Percentiles rank a stretch among this genome's conserved stretches.
These are phyloP conservation scores for Ganoderma multipileum DNA, from an alignment of 1,284 basidiomycete species.

Conservation along the genomic window DNA sequence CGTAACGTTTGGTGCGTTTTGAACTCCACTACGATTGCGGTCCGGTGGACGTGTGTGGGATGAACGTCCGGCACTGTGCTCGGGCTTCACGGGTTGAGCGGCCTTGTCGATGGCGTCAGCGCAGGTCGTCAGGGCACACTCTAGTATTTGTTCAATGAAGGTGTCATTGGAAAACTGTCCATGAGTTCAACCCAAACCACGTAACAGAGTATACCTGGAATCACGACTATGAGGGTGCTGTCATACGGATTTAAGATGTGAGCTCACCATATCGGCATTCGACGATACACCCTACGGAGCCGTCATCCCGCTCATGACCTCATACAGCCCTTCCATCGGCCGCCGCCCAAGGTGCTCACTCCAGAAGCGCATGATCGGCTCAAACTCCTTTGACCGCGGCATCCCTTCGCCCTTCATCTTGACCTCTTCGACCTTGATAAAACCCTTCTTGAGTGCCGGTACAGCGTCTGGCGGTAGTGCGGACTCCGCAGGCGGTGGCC, in stretches of 20 bases:
- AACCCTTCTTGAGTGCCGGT: conserved; percentile 65
- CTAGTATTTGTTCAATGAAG: not conserved
- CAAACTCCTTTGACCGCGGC: conserved; percentile 84
- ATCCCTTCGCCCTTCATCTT: conserved; percentile 63
- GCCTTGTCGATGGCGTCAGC: not conserved
- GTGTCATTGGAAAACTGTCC: not conserved
- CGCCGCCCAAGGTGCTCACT: conserved; percentile 69
- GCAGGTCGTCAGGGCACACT: not conserved
- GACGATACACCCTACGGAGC: conserved; percentile 15
- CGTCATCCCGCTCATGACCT: conserved; percentile 61
- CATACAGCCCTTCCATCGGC: conserved; percentile 74
- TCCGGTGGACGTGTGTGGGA: not conserved
- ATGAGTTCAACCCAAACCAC: not conserved
- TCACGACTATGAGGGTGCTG: not conserved
- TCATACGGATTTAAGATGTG: not conserved
- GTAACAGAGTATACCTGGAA: not conserved
- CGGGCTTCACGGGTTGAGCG: not conserved
- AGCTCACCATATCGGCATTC: not conserved
- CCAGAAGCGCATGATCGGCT: conserved; percentile 88
- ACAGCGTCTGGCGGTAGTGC: conserved; percentile 53
- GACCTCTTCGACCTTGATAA: conserved; percentile 55
- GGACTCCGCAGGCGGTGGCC: conserved; percentile 52
- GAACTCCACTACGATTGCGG: not conserved
- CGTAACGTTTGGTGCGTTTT: not conserved
- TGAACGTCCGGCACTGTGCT: not conserved